Evolutionary conservation across 768 basidiomycete species (phyloP).

Genomic region (Boletus sp.): DNA sequence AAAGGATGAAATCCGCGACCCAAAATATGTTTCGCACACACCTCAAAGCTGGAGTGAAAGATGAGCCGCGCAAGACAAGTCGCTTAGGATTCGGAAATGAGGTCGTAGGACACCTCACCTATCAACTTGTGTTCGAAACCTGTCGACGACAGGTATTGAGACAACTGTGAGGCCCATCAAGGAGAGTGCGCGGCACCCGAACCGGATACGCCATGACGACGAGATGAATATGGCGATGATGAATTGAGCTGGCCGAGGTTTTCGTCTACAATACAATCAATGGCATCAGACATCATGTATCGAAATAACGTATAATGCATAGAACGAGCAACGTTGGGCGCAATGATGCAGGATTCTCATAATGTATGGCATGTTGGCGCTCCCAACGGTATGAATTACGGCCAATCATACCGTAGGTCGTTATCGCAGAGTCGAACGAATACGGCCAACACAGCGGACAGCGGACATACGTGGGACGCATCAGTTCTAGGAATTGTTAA

Average conservation of each 20-base stretch:
- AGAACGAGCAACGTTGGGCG: not conserved
- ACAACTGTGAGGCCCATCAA: not conserved
- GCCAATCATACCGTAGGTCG: not conserved
- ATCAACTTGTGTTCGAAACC: not conserved
- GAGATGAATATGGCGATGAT: slow-evolving; percentile 9
- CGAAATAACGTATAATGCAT: not conserved
- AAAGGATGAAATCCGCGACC: slow-evolving; percentile 8
- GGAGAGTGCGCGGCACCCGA: not conserved
- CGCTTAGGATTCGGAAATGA: not conserved
- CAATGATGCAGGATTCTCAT: not conserved
- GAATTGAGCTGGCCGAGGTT: not conserved
- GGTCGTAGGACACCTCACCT: not conserved
- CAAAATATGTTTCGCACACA: slow-evolving; percentile 5
- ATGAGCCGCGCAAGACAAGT: not conserved
- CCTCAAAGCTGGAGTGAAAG: not conserved
- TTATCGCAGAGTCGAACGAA: slow-evolving; percentile 12
- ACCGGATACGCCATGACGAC: slow-evolving; percentile 16
- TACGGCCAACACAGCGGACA: slow-evolving; percentile 5
- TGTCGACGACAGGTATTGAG: not conserved
- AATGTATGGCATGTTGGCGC: not conserved
- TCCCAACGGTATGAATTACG: not conserved
- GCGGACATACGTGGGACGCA: slow-evolving; percentile 21
- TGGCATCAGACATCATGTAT: not conserved
- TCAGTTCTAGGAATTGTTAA: slow-evolving; percentile 17
- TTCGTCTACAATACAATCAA: not conserved